phyloP scores from a whole-genome alignment of 1,284 basidiomycete genomes.

The Moniliella sp. region DNA sequence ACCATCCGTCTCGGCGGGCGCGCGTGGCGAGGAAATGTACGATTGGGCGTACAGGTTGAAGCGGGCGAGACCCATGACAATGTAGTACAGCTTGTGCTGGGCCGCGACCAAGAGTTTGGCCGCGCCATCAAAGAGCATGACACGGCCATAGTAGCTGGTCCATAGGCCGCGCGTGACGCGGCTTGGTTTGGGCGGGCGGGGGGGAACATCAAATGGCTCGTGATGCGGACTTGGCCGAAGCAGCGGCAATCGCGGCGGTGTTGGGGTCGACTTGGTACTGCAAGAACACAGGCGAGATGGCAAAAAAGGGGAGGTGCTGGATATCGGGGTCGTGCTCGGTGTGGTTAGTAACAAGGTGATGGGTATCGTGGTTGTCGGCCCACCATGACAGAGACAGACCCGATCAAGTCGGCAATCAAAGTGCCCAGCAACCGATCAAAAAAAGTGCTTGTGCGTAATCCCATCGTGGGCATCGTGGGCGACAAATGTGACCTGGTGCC shows the following conservation, averaged over 20 bases:
- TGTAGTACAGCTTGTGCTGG: constrained; percentile 81
- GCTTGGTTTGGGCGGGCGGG: no score
- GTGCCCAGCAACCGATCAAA: constrained; percentile 61
- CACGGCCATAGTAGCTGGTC: constrained; percentile 82
- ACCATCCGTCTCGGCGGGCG: constrained; percentile 30
- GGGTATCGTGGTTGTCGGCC: constrained; percentile 92
- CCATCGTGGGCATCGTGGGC: constrained; percentile 86
- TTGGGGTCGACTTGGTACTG: no score
- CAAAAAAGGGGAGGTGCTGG: constrained; percentile 87
- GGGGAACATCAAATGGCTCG: no score
- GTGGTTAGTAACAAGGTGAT: constrained; percentile 90
- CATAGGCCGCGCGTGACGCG: constrained; percentile 41
- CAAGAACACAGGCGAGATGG: constrained; percentile 70
- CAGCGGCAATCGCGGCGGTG: no score
- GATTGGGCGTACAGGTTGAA: constrained; percentile 87
- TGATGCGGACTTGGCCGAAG: no score
- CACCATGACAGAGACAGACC: constrained; percentile 92
- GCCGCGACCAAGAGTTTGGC: constrained; percentile 49
- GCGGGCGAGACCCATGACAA: constrained; percentile 70
- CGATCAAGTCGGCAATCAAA: constrained; percentile 62
- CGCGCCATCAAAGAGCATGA: constrained; percentile 56
- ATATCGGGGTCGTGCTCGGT: constrained; percentile 79
- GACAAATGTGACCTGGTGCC: constrained; percentile 81
- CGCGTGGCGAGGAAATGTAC: constrained; percentile 52
- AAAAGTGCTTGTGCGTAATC: constrained; percentile 66